Evolutionary conservation across 352 stramenopile species (phyloP).

Genomic region (Phytophthora syringae): DNA sequence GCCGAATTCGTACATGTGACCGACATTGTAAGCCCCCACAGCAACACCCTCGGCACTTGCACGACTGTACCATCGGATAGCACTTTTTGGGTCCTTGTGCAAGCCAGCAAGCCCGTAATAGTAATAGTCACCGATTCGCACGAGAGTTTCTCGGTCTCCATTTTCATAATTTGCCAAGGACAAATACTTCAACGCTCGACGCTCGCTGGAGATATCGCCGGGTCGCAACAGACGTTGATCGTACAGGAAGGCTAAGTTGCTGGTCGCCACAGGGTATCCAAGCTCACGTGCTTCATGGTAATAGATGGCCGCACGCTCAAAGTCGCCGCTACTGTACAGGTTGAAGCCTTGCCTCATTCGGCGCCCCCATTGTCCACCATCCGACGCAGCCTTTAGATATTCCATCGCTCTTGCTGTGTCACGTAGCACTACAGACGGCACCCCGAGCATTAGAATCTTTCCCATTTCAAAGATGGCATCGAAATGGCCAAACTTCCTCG

Average conservation of each 20-base stretch:
- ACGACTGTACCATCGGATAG: slow-evolving; percentile 73
- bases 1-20: slow-evolving; percentile 77
- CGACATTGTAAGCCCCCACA: slow-evolving; percentile 75
- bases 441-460: slow-evolving; percentile 54
- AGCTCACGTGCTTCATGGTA: slow-evolving; percentile 76
- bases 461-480: slow-evolving; percentile 82
- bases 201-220: slow-evolving; percentile 33
- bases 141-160: slow-evolving; percentile 61
- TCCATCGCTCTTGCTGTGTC: slow-evolving; percentile 35
- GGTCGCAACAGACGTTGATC: slow-evolving; percentile 51
- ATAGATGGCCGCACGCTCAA: slow-evolving; percentile 46
- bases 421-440: slow-evolving; percentile 28
- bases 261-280: slow-evolving; percentile 67
- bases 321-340: slow-evolving; percentile 52
- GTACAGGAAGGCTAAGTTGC: slow-evolving; percentile 83
- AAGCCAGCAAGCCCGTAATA: slow-evolving; percentile 74
- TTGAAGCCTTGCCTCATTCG: slow-evolving; percentile 71
- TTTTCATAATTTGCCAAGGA: slow-evolving; percentile 40
- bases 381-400: slow-evolving; percentile 69
- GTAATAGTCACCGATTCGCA: slow-evolving; percentile 79
- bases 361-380: slow-evolving; percentile 68
- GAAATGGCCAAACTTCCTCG: slow-evolving; percentile 85
- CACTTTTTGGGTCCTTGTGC: slow-evolving; percentile 32
- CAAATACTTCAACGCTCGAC: slow-evolving; percentile 51
- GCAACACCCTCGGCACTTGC: slow-evolving; percentile 67